Conservation (phyloP, 495 filamentous ascomycete species). For the Apodospora peruviana region DNA sequence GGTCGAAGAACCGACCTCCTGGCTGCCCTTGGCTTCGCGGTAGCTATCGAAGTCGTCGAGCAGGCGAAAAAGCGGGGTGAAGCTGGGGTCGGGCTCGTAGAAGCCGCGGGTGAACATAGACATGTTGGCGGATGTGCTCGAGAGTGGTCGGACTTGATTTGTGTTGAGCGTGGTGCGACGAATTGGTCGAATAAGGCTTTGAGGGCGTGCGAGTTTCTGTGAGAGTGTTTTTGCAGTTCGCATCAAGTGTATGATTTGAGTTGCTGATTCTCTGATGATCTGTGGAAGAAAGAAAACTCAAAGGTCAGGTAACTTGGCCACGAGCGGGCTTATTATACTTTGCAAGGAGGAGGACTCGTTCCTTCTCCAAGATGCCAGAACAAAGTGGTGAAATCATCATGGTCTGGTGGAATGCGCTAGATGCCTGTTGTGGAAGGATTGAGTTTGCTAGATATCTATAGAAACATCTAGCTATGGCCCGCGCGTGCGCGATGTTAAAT, state of each 20-base stretch:
- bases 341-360: not conserved
- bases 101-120: constrained; percentile 56
- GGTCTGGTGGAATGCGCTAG: not conserved
- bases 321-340: not conserved
- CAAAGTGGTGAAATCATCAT: not conserved
- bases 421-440: too few relatives aligned
- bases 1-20: constrained; percentile 5
- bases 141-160: too few relatives aligned
- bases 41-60: constrained; percentile 70
- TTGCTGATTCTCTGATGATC: not conserved
- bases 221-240: not conserved
- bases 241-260: not conserved
- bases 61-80: constrained; percentile 66
- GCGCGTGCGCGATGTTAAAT: not conserved
- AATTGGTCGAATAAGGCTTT: too few relatives aligned
- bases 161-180: too few relatives aligned
- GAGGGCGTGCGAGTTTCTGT: not conserved
- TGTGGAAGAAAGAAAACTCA: not conserved
- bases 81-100: constrained; percentile 35
- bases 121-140: constrained; percentile 43
- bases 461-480: not conserved
- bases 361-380: not conserved
- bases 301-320: not conserved
- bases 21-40: constrained; percentile 20
- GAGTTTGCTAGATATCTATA: not conserved